phyloP scores from a whole-genome alignment of 106 monocot genomes.

The Dioscorea dumetorum region DNA sequence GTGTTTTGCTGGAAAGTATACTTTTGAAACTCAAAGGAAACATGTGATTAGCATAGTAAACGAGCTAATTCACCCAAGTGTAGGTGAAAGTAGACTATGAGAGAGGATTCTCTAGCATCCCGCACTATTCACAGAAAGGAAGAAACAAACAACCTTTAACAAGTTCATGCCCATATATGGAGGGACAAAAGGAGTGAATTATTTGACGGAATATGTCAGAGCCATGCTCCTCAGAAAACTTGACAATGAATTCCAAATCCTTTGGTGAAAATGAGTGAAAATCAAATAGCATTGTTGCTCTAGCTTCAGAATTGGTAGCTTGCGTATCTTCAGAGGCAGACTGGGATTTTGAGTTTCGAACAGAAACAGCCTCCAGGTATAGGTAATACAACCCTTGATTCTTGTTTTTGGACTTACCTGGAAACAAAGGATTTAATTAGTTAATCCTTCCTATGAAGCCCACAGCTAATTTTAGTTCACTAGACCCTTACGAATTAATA shows the following conservation, averaged over 20 bases:
- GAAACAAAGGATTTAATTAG: slow-evolving; percentile 3
- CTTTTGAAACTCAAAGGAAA: too few species aligned
- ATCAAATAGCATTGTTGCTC: slow-evolving; percentile 36
- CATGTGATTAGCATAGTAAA: neutral
- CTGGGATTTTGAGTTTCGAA: slow-evolving; percentile 81
- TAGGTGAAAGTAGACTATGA: too few species aligned
- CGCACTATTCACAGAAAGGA: neutral
- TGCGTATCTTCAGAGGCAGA: slow-evolving; percentile 42
- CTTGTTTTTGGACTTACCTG: slow-evolving; percentile 88
- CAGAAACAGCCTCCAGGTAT: slow-evolving; percentile 92
- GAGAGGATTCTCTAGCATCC: too few species aligned
- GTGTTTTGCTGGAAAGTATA: too few species aligned
- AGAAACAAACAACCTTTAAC: slow-evolving; percentile 67
- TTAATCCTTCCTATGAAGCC: too few species aligned
- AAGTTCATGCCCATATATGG: slow-evolving; percentile 99
- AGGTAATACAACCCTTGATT: slow-evolving; percentile 91
- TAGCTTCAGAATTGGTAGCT: slow-evolving; percentile 22
- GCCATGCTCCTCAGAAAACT: slow-evolving; percentile 82
- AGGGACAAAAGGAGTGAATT: slow-evolving; percentile 91
- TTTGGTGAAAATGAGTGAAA: slow-evolving; percentile 66
- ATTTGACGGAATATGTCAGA: slow-evolving; percentile 89
- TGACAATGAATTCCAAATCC: slow-evolving; percentile 90
- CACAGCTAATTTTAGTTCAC: too few species aligned
- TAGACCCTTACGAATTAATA: too few species aligned
- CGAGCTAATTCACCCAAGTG: neutral